These are phyloP conservation scores for Tuber brumale DNA, from an alignment of 495 filamentous ascomycete genomes.

Conservation along the genomic window DNA sequence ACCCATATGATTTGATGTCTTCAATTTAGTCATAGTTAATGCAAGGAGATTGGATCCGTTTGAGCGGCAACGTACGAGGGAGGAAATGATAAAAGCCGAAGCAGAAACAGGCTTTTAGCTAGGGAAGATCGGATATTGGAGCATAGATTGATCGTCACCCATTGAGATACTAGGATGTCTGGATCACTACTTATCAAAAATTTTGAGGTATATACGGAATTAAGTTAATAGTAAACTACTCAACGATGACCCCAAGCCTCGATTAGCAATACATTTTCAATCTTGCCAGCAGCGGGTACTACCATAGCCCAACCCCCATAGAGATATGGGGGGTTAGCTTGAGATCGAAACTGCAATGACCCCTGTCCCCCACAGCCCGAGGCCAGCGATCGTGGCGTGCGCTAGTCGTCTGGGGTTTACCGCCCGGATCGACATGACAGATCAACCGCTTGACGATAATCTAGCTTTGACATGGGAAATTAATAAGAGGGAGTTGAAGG, in stretches of 20 bases:
- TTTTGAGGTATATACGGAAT: background rate
- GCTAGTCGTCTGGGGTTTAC: background rate
- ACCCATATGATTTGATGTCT: background rate
- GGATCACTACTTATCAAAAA: background rate
- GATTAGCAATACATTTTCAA: background rate
- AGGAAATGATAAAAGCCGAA: background rate
- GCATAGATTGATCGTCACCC: background rate
- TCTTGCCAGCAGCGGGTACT: background rate
- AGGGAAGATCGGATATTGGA: background rate
- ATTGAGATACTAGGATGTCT: background rate
- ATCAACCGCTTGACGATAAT: background rate
- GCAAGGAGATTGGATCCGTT: background rate
- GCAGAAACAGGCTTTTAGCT: background rate
- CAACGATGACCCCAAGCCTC: background rate
- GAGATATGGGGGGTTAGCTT: background rate
- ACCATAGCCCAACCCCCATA: background rate
- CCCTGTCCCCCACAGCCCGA: background rate
- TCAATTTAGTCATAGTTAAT: background rate
- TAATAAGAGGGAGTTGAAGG: background rate
- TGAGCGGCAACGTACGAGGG: background rate
- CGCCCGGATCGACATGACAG: background rate
- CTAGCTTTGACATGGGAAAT: background rate
- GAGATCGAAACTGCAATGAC: background rate
- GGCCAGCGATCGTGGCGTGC: background rate
- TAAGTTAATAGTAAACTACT: background rate